These are phyloP conservation scores for Funneliformis geosporum DNA, from an alignment of 192 early-diverging fungal species.

Conservation along the genomic window DNA sequence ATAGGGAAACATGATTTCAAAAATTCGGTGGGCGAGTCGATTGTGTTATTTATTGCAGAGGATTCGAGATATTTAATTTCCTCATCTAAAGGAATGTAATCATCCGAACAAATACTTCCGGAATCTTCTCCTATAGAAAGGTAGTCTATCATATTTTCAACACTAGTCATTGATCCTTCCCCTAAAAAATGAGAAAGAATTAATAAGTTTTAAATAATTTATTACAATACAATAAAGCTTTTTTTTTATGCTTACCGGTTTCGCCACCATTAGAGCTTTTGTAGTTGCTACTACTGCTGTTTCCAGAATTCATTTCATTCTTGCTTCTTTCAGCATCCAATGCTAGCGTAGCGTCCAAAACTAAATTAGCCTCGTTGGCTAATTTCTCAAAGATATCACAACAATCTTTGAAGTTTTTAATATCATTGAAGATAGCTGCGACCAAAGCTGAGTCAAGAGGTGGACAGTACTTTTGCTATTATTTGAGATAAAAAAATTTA, in stretches of 20 bases:
- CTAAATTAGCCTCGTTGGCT: constrained; percentile 7
- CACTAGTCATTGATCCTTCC: not conserved
- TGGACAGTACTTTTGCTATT: constrained; percentile 3
- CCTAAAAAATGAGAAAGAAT: not conserved
- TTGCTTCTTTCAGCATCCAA: not conserved
- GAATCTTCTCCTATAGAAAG: not conserved
- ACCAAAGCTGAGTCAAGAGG: constrained; percentile 18
- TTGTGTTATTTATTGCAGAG: not conserved
- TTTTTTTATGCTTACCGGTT: not conserved
- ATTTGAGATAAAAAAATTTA: not conserved
- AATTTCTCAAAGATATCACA: not conserved
- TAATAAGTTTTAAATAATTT: not conserved
- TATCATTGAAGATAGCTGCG: not conserved
- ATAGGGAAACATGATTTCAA: constrained; percentile 15
- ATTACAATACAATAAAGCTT: not conserved
- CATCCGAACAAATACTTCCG: not conserved
- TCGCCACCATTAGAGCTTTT: not conserved
- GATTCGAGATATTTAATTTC: not conserved
- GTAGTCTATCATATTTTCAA: not conserved
- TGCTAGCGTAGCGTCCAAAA: not conserved
- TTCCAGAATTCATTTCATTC: not conserved
- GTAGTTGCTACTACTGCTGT: not conserved
- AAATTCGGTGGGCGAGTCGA: not conserved
- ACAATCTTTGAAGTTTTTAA: not conserved
- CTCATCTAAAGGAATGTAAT: constrained; percentile 3